These are phyloP conservation scores for Thermoascus crustaceus DNA, from an alignment of 2,329 filamentous ascomycete genomes.

Conservation along the genomic window DNA sequence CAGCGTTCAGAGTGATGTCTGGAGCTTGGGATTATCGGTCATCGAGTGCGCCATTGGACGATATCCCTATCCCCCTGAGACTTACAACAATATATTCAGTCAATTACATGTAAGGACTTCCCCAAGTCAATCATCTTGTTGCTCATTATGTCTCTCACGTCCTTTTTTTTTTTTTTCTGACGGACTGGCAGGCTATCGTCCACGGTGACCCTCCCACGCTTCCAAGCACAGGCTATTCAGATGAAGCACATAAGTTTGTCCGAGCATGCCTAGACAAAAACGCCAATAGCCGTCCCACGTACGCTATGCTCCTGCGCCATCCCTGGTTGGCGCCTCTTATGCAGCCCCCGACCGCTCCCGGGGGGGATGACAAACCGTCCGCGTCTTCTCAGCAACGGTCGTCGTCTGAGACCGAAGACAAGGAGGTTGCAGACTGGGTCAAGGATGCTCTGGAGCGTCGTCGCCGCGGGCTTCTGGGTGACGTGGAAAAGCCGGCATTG, in stretches of 20 bases:
- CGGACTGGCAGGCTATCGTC: conserved; percentile 69
- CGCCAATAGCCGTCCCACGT: conserved; percentile 85
- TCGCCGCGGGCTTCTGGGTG: conserved; percentile 49
- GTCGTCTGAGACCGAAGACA: conserved; percentile 53
- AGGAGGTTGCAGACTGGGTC: conserved; percentile 84
- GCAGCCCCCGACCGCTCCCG: conserved; percentile 65
- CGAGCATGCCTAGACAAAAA: conserved; percentile 85
- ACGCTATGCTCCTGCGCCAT: conserved; percentile 80
- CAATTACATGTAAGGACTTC: conserved; percentile 80
- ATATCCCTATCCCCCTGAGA: conserved; percentile 95
- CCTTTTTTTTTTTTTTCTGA: conserved; percentile 12
- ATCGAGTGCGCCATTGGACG: conserved; percentile 92
- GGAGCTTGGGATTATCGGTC: conserved; percentile 88
- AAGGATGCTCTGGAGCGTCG: conserved; percentile 59
- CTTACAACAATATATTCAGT: conserved; percentile 96
- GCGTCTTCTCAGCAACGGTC: conserved; percentile 24
- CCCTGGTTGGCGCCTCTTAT: conserved; percentile 73
- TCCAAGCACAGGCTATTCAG: conserved; percentile 68
- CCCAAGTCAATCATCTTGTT: not conserved
- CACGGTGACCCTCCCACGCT: conserved; percentile 91
- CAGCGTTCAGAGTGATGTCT: conserved; percentile 95
- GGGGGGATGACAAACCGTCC: conserved; percentile 33
- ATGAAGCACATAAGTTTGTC: conserved; percentile 78
- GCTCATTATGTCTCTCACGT: not conserved
- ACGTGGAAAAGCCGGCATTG: conserved; percentile 64